Base-by-base conservation (phyloP, 352 stramenopile genomes). In the Globisporangium recalcitrans region DNA sequence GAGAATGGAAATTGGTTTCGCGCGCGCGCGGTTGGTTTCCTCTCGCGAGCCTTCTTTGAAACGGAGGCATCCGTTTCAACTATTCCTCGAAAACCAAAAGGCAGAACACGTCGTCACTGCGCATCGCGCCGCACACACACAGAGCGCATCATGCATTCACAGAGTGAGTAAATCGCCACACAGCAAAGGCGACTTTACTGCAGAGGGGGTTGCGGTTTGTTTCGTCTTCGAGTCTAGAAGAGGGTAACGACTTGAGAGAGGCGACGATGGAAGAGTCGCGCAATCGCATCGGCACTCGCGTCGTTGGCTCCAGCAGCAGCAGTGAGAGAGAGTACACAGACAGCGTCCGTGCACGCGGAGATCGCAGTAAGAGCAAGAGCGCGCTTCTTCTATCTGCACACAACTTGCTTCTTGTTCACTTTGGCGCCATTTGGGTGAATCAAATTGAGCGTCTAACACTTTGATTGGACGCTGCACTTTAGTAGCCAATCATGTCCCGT, bases 371-470 rank as follows among this genome's bases (percentile, higher is more conserved):
- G 27, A 31, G 27, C 27, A 31, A 31, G 27, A 5, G 27, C 27
- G 27, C 27, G 27, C 27, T 5, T 31, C 27, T 31, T 31, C 2
- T 5, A 31, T 31, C 27, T 31, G 27, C 2, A 31, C 27, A 31
- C 27, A 31, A 31, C 27, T 31, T 31, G 27, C 27, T 31, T n/a
- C n/a, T 31, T 31, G 27, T 6, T 31, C 27, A 31, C 2, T 31
- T 31, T 31, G 27, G 27, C 27, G 27, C 27, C 27, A 31, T 31
- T n/a, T n/a, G n/a, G n/a, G n/a, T n/a, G n/a, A n/a, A n/a, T n/a
- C n/a, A n/a, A n/a, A n/a, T n/a, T n/a, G 4, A 38, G 32, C 53
- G 53, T 60, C 53, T 16, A 60, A 60, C 34, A 3, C 4, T 31
- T 22, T 51, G 24, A 56, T 56, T 56, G 19, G 51, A 56, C 51